phyloP scores from a whole-genome alignment of 2,329 filamentous ascomycete species.

The Ilyonectria mors-panacis region DNA sequence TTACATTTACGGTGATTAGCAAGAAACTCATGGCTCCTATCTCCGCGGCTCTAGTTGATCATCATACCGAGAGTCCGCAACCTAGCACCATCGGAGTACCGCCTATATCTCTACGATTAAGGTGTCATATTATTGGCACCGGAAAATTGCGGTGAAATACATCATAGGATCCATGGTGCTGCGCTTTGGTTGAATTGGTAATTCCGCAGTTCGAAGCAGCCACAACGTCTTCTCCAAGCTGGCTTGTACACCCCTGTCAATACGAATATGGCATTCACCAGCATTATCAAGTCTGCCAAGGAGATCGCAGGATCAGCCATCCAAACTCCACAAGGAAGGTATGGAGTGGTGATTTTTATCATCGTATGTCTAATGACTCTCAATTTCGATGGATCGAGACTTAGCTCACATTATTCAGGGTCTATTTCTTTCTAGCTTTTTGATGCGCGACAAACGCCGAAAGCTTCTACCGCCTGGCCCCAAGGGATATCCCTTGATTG shows the following conservation, averaged over 20 bases:
- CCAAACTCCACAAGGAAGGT: neutral
- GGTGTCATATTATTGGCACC: neutral
- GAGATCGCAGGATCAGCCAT: neutral
- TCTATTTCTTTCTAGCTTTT: neutral
- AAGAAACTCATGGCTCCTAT: neutral
- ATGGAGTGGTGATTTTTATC: neutral
- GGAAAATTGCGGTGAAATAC: neutral
- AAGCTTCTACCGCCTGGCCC: conserved; percentile 9
- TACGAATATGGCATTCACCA: neutral
- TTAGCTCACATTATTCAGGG: neutral
- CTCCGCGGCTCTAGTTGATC: neutral
- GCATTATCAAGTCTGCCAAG: neutral
- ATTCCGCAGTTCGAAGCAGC: neutral
- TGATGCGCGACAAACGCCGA: conserved; percentile 14
- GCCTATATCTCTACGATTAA: neutral
- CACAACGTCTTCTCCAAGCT: neutral
- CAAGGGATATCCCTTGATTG: conserved; percentile 8
- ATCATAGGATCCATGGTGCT: neutral
- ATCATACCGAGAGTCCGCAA: neutral
- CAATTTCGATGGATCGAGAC: neutral
- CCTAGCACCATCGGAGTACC: too few relatives aligned
- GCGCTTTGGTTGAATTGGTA: neutral
- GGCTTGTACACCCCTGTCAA: neutral
- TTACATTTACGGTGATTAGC: neutral
- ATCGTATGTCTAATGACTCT: neutral